These are phyloP conservation scores for Phytopythium helicoides DNA, from an alignment of 352 stramenopile species.

Conservation along the genomic window DNA sequence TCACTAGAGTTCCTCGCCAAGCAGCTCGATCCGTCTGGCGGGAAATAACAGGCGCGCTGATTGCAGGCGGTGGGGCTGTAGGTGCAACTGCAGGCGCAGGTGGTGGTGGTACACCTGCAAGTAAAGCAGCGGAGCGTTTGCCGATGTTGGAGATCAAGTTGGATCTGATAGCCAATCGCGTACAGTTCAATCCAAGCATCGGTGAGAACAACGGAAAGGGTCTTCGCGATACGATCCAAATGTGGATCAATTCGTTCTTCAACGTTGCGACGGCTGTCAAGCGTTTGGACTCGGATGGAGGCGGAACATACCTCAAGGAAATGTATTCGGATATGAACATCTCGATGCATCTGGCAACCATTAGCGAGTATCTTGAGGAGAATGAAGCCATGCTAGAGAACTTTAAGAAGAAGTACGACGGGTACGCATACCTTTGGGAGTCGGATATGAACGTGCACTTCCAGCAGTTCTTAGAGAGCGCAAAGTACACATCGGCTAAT, in stretches of 20 bases:
- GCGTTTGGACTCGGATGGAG: conserved; percentile 90
- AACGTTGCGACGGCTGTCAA: conserved; percentile 96
- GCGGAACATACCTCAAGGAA: conserved; percentile 97
- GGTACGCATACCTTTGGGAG: conserved; percentile 96
- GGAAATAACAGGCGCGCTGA: conserved; percentile 16
- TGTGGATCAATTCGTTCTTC: conserved; percentile 96
- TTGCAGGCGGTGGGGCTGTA: conserved; percentile 12
- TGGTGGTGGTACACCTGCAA: conserved; percentile 23
- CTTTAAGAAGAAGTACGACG: conserved; percentile 95
- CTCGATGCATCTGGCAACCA: conserved; percentile 91
- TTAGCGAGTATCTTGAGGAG: conserved; percentile 91
- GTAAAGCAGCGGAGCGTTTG: conserved; percentile 55
- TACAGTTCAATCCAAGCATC: conserved; percentile 88
- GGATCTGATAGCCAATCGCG: conserved; percentile 87
- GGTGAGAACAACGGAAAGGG: conserved; percentile 92
- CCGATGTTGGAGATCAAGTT: conserved; percentile 98
- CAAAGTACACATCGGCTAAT: conserved; percentile 57
- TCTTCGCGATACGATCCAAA: conserved; percentile 93
- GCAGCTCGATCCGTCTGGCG: conserved; percentile 90
- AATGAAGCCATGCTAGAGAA: conserved; percentile 92
- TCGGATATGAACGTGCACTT: conserved; percentile 93
- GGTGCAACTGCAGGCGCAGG: conserved; percentile 37
- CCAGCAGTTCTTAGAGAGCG: conserved; percentile 87
- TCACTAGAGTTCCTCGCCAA: conserved; percentile 92
- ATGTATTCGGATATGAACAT: conserved; percentile 96